Evolutionary conservation across 352 stramenopile genomes (phyloP), one percentile per base, ranked within the genome.

Genomic region (Globisporangium cylindrosporum): DNA sequence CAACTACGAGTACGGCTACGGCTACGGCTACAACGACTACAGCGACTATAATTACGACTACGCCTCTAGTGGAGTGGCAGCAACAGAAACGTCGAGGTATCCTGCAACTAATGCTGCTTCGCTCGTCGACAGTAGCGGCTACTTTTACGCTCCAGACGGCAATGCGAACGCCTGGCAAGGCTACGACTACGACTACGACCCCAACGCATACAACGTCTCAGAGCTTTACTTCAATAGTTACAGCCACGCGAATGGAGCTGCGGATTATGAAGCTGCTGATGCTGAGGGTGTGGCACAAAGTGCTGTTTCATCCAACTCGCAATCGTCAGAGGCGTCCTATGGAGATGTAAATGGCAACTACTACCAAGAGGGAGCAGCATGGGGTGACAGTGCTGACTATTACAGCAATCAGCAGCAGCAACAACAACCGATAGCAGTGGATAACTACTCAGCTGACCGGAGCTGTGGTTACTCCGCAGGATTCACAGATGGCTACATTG

Each of bases 131-230:
- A 81, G 75, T 56, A 51, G 57, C 29, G 64, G 70, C 12, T 81
- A 81, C 55, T 81, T 81, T 43, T 66, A 71, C 25, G 43, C 72
- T 3, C 36, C 70, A 4, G 75, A 79, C 38, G 75, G 70, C 20
- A 81, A 81, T 57, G 66, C 73, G 3, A 64, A 48, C 6, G 67
- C 72, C 10, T 81, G 75, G 75, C 60, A 71, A 25, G 64, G 64
- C 51, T 79, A 81, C 66, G 72, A 77, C 36, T 62, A 73, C 2
- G 27, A 29, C 27, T 32, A 8, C 34, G 53, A 66, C 2, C 2
- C 48, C 6, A 53, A 12, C 6, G 27, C 48, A 0, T 70, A 57
- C 62, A 41, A 43, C 8, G 55, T 29, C 3, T 10, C 62, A 5
- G 48, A 53, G 1, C 32, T 49, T 10, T 56, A 61, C 20, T 43